Percentiles rank a stretch among this genome's conserved stretches.
Conservation (phyloP, 805 yeast genomes). For the Nakazawaea ishiwadae region DNA sequence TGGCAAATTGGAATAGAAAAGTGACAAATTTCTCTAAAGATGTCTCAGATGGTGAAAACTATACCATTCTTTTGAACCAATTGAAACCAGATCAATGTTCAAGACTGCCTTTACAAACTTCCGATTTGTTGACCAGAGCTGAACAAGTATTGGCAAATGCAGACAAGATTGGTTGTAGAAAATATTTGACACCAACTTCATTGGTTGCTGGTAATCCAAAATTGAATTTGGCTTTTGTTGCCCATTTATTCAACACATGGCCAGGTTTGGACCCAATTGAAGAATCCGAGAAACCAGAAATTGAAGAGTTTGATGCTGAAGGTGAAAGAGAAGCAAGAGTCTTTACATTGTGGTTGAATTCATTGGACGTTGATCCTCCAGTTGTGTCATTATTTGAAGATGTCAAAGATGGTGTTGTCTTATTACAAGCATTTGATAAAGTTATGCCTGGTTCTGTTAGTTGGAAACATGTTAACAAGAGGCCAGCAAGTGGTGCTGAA, state of each 20-base stretch:
- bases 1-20: conserved; percentile 84
- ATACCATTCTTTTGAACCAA: conserved; percentile 85
- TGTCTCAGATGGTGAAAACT: conserved; percentile 92
- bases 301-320: conserved; percentile 98
- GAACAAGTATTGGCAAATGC: conserved; percentile 84
- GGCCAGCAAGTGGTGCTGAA: conserved; percentile 71
- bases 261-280: conserved; percentile 97
- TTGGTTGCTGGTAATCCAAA: conserved; percentile 95
- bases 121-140: conserved; percentile 75
- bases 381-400: conserved; percentile 90
- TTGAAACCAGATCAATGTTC: conserved; percentile 82
- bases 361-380: conserved; percentile 93
- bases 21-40: conserved; percentile 85
- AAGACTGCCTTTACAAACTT: conserved; percentile 72
- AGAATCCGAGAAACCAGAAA: conserved; percentile 86
- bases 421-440: conserved; percentile 91
- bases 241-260: conserved; percentile 91
- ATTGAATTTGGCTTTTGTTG: conserved; percentile 94
- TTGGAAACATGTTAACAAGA: conserved; percentile 74
- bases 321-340: conserved; percentile 99
- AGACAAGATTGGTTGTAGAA: conserved; percentile 86
- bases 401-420: conserved; percentile 83
- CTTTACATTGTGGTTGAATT: conserved; percentile 95
- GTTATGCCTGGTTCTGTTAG: conserved; percentile 92
- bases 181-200: conserved; percentile 90